phyloP scores from a whole-genome alignment of 768 basidiomycete genomes.

The Udeniomyces megalosporus region DNA sequence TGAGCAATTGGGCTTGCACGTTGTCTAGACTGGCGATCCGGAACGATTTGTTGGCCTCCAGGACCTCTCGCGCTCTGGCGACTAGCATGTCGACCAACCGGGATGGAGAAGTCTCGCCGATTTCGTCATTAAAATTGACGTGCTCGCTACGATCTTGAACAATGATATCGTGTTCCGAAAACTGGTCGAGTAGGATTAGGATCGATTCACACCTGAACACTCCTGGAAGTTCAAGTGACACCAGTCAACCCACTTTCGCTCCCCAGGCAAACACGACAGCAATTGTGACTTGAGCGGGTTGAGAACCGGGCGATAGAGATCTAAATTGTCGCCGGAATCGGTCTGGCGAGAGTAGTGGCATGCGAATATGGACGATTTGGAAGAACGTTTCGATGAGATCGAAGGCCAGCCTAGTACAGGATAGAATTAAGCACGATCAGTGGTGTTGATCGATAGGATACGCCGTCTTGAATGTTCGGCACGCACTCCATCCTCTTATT shows the following conservation, averaged over 20 bases:
- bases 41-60: constrained; percentile 74
- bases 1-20: constrained; percentile 60
- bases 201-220: too few relatives aligned
- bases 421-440: not conserved
- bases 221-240: too few relatives aligned
- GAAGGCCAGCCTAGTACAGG: constrained; percentile 59
- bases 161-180: constrained; percentile 76
- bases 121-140: constrained; percentile 26
- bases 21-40: constrained; percentile 62
- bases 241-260: constrained; percentile 32
- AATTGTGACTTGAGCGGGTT: constrained; percentile 34
- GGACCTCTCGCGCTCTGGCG: constrained; percentile 64
- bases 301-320: not conserved
- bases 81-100: constrained; percentile 59
- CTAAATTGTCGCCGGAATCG: constrained; percentile 61
- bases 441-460: constrained; percentile 3
- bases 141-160: constrained; percentile 52
- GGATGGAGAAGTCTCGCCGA: constrained; percentile 43
- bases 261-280: constrained; percentile 85
- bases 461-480: constrained; percentile 17
- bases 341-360: constrained; percentile 69
- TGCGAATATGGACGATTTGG: constrained; percentile 60
- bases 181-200: constrained; percentile 31
- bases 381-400: constrained; percentile 92
- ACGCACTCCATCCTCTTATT: constrained; percentile 70